Percentiles rank a stretch among this genome's conserved stretches.
These are phyloP conservation scores for Penicillium sp. DNA, from an alignment of 2,329 filamentous ascomycete species.

Conservation along the genomic window DNA sequence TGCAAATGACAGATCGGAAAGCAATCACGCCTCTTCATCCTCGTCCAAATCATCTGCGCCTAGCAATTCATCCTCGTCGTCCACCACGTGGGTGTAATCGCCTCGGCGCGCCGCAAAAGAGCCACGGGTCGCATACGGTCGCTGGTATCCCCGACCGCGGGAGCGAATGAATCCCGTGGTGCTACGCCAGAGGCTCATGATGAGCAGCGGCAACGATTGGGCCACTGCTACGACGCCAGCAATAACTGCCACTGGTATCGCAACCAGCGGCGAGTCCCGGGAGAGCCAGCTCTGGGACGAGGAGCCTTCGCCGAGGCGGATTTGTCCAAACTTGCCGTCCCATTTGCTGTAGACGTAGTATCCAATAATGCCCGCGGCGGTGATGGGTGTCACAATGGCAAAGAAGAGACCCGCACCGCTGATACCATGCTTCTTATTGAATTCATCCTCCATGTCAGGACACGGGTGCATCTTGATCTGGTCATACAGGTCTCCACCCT, in stretches of 20 bases:
- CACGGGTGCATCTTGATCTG: constrained; percentile 65
- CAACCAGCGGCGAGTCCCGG: constrained; percentile 71
- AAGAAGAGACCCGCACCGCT: constrained; percentile 78
- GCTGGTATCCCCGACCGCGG: constrained; percentile 50
- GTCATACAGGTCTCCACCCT: constrained; percentile 72
- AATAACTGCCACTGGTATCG: constrained; percentile 75
- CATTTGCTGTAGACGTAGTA: constrained; percentile 84
- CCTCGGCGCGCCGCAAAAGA: constrained; percentile 82
- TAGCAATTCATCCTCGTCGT: constrained; percentile 89
- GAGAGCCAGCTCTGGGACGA: constrained; percentile 52
- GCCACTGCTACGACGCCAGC: constrained; percentile 75
- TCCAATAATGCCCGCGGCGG: constrained; percentile 66
- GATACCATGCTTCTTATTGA: constrained; percentile 67
- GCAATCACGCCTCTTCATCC: constrained; percentile 55
- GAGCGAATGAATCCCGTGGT: constrained; percentile 51
- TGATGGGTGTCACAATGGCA: constrained; percentile 73
- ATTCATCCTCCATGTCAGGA: constrained; percentile 77
- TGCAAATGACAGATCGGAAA: not conserved
- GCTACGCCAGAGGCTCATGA: constrained; percentile 69
- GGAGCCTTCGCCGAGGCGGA: constrained; percentile 72
- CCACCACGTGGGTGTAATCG: constrained; percentile 86
- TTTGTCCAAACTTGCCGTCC: constrained; percentile 86
- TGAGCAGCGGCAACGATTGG: constrained; percentile 69
- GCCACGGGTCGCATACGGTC: constrained; percentile 80
- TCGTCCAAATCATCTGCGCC: constrained; percentile 87